Percentiles rank a stretch among this genome's conserved stretches.
These are phyloP conservation scores for Plectosphaerella sp. DNA, from an alignment of 2,329 filamentous ascomycete genomes.

Conservation along the genomic window DNA sequence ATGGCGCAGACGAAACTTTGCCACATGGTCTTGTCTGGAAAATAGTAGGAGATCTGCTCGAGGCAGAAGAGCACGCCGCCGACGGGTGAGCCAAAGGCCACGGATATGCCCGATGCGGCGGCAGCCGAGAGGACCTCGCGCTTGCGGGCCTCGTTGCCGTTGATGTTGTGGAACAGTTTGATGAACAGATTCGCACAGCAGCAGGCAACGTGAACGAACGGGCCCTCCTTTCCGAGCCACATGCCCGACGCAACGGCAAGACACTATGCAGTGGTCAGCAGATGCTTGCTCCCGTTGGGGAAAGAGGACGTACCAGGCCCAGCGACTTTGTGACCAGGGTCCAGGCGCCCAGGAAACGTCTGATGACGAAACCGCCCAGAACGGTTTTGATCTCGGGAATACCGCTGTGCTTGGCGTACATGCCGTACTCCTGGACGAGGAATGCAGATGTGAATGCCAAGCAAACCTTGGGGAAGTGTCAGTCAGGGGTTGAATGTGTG, in stretches of 20 bases:
- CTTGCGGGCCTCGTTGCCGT: constrained; percentile 89
- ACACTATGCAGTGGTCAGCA: constrained; percentile 50
- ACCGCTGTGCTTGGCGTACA: constrained; percentile 89
- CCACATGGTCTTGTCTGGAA: constrained; percentile 99
- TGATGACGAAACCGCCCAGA: constrained; percentile 88
- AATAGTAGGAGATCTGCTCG: constrained; percentile 97
- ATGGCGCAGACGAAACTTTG: constrained; percentile 98
- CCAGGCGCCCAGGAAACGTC: constrained; percentile 81
- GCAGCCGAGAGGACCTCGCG: constrained; percentile 90
- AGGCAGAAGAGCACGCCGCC: constrained; percentile 93
- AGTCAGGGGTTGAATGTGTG: neutral
- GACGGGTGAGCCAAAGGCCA: constrained; percentile 90
- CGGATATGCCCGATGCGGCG: constrained; percentile 86
- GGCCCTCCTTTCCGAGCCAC: constrained; percentile 96
- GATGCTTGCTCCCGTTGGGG: constrained; percentile 1
- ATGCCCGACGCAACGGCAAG: constrained; percentile 89
- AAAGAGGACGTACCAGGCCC: constrained; percentile 59
- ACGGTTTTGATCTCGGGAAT: constrained; percentile 98
- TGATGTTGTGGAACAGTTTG: constrained; percentile 78
- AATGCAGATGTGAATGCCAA: constrained; percentile 76
- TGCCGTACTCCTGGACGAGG: constrained; percentile 77
- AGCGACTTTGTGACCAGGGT: constrained; percentile 86
- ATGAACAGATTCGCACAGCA: constrained; percentile 94
- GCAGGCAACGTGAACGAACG: constrained; percentile 91
- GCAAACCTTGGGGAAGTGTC: constrained; percentile 47